Evolutionary conservation across 2,329 filamentous ascomycete species (phyloP).

Genomic region (Lithohypha guttulata): DNA sequence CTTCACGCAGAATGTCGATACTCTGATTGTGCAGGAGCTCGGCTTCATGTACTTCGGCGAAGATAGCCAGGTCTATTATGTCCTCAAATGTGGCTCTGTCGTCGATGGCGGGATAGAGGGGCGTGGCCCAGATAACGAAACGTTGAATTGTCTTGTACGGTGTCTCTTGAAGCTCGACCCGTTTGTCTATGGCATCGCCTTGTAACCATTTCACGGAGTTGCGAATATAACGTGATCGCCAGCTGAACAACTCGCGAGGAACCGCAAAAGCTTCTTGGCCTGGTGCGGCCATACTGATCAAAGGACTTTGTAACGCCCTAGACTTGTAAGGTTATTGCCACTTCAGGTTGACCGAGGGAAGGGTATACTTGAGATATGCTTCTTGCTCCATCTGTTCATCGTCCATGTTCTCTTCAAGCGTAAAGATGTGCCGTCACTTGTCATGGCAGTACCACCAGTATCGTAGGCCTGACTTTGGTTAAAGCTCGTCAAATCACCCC

Average conservation of each 20-base stretch:
- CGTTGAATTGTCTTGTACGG: neutral
- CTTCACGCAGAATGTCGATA: neutral
- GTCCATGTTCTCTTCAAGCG: no score
- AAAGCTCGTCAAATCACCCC: no score
- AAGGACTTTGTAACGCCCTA: neutral
- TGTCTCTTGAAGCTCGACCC: neutral
- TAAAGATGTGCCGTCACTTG: no score
- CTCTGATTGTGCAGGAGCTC: neutral
- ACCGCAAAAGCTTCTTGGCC: neutral
- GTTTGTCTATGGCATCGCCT: neutral
- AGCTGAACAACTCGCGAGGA: neutral
- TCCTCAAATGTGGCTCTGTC: neutral
- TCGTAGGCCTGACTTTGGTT: no score
- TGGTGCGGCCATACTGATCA: neutral
- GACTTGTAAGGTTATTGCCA: neutral
- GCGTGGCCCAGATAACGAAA: neutral
- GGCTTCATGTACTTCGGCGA: neutral
- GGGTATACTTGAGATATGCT: neutral
- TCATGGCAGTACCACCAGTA: no score
- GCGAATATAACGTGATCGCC: neutral
- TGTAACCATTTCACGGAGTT: neutral
- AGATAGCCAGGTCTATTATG: neutral
- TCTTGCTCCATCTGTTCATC: neutral
- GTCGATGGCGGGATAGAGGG: neutral
- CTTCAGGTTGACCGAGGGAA: neutral